Conservation (phyloP, 352 stramenopile genomes). For the Globisporangium alternatum region DNA sequence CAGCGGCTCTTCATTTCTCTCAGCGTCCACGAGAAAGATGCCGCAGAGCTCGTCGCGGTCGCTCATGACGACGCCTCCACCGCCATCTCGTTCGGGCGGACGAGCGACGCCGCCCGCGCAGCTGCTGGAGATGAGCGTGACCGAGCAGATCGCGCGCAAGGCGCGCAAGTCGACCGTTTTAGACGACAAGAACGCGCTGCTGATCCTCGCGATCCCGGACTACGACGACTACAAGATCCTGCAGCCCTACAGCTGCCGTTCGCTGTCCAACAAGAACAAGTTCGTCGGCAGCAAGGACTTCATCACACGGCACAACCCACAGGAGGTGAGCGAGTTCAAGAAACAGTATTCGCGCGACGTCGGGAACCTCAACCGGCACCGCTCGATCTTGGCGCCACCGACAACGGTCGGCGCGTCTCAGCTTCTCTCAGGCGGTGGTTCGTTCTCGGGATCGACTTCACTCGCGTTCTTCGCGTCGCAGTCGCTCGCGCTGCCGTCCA, state of each 20-base stretch:
- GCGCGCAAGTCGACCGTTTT: slow-evolving; percentile 69
- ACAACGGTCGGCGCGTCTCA: slow-evolving; percentile 15
- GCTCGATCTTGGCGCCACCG: slow-evolving; percentile 54
- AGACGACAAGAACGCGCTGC: slow-evolving; percentile 62
- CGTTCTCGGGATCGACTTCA: slow-evolving; percentile 17
- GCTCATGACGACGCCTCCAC: slow-evolving; percentile 23
- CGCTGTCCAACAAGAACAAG: slow-evolving; percentile 53
- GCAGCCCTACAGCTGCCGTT: slow-evolving; percentile 72
- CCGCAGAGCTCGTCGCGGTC: slow-evolving; percentile 26
- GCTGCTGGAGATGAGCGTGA: slow-evolving; percentile 52
- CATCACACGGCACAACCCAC: slow-evolving; percentile 65
- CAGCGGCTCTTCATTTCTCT: neutral
- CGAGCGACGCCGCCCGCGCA: slow-evolving; percentile 27
- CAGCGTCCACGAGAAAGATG: slow-evolving; percentile 12
- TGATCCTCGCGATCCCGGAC: slow-evolving; percentile 70
- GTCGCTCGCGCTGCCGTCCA: slow-evolving; percentile 16
- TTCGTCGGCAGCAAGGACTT: slow-evolving; percentile 70
- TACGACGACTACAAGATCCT: slow-evolving; percentile 79
- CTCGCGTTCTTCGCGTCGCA: slow-evolving; percentile 27
- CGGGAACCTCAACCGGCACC: slow-evolving; percentile 60
- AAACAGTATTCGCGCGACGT: slow-evolving; percentile 70
- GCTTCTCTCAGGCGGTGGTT: slow-evolving; percentile 20
- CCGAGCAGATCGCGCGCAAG: slow-evolving; percentile 65
- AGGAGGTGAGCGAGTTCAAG: slow-evolving; percentile 76
- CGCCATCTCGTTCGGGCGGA: slow-evolving; percentile 20